A percentile compares a stretch with the other conserved stretches of the same genome.
These are phyloP conservation scores for Triangularia verruculosa DNA, from an alignment of 2,329 filamentous ascomycete genomes.

Conservation along the genomic window DNA sequence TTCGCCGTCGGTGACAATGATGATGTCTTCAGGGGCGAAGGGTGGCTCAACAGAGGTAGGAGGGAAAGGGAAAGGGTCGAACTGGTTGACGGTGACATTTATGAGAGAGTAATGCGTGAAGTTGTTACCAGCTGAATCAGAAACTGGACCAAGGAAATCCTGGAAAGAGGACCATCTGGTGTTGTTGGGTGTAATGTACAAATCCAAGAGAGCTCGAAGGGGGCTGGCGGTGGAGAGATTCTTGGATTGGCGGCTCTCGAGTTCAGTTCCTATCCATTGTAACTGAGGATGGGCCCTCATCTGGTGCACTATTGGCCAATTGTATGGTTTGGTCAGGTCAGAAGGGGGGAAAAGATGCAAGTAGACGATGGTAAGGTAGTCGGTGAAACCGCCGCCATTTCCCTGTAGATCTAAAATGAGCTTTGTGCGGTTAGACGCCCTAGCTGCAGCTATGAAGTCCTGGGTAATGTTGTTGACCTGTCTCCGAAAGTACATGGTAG, in stretches of 20 bases:
- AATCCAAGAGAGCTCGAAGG: not conserved
- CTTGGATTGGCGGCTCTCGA: conserved; percentile 18
- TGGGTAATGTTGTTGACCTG: conserved; percentile 1
- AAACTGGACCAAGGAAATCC: conserved; percentile 7
- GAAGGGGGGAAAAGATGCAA: conserved; percentile 32
- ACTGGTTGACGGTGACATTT: not conserved
- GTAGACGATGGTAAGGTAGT: conserved; percentile 10
- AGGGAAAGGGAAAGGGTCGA: not conserved
- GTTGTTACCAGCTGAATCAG: not conserved
- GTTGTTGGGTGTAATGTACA: not conserved
- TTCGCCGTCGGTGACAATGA: conserved; percentile 51
- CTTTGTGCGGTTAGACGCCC: conserved; percentile 13
- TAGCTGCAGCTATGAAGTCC: conserved; percentile 5
- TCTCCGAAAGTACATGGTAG: not conserved
- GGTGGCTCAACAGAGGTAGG: not conserved
- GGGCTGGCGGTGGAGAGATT: conserved; percentile 33
- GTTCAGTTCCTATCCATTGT: conserved; percentile 15
- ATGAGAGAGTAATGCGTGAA: conserved; percentile 30
- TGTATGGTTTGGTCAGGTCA: not conserved
- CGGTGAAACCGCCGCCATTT: conserved; percentile 18
- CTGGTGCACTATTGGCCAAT: conserved; percentile 18
- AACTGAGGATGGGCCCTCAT: conserved; percentile 23
- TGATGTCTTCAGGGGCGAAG: conserved; percentile 40
- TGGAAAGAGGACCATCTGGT: conserved; percentile 5
- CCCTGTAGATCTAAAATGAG: conserved; percentile 24